Conservation (phyloP, 2,329 filamentous ascomycete species). For the Fusarium gaditjirri region DNA sequence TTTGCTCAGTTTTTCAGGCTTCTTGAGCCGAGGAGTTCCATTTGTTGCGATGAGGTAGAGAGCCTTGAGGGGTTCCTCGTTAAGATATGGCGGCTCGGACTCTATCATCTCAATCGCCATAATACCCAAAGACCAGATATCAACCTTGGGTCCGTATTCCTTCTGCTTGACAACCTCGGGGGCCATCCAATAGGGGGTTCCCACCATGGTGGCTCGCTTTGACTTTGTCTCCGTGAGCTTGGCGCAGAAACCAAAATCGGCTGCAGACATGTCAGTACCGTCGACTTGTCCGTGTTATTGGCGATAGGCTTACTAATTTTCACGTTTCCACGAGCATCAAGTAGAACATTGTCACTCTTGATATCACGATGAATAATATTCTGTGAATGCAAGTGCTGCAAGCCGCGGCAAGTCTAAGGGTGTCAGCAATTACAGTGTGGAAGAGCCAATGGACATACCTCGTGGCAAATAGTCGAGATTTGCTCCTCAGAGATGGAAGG, state of each 20-base stretch:
- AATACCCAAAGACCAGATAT: constrained; percentile 98
- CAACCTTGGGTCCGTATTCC: constrained; percentile 97
- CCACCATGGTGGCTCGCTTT: constrained; percentile 99
- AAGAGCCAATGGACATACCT: constrained; percentile 68
- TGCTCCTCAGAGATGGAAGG: constrained; percentile 93
- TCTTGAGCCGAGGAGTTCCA: constrained; percentile 95
- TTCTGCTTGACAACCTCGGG: constrained; percentile 99
- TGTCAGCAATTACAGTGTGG: constrained; percentile 25
- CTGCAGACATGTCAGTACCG: constrained; percentile 57
- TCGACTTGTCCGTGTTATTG: neutral
- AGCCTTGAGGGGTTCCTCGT: constrained; percentile 97
- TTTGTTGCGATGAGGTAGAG: constrained; percentile 98
- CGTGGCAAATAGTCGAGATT: constrained; percentile 95
- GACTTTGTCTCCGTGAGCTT: constrained; percentile 97
- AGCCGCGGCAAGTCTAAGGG: constrained; percentile 86
- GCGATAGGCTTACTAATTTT: constrained; percentile 83
- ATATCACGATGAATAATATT: constrained; percentile 99
- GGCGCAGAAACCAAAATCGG: constrained; percentile 98
- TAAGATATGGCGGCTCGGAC: constrained; percentile 95
- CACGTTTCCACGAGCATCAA: constrained; percentile 93
- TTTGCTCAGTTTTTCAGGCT: constrained; percentile 97
- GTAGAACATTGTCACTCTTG: constrained; percentile 97
- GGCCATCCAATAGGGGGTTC: constrained; percentile 99
- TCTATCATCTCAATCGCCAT: constrained; percentile 99
- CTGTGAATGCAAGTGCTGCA: constrained; percentile 93